phyloP scores from a whole-genome alignment of 306 rosid species.

The Lathyrus tuberosus region DNA sequence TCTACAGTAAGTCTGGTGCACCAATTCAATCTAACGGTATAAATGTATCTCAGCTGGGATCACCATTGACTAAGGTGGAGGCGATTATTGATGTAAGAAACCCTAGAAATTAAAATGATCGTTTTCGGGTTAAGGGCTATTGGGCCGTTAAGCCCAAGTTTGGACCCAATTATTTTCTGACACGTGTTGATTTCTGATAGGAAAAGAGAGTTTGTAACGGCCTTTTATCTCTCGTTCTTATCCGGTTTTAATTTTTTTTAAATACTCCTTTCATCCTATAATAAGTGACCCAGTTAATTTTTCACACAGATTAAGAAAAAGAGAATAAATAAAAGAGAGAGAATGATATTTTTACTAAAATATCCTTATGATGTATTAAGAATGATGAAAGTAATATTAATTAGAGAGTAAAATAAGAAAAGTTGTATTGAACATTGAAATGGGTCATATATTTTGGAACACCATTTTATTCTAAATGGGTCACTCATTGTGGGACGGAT shows the following conservation, averaged over 20 bases:
- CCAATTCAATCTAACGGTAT: neutral
- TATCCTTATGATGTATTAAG: too few species aligned
- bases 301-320: too few species aligned
- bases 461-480: too few species aligned
- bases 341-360: too few species aligned
- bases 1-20: neutral
- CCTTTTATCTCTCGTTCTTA: conserved; percentile 18
- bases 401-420: too few species aligned
- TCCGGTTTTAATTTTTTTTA: neutral
- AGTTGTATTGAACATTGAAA: too few species aligned
- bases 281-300: too few species aligned
- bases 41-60: neutral
- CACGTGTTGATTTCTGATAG: neutral
- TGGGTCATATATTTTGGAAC: too few species aligned
- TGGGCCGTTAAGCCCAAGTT: neutral
- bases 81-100: neutral
- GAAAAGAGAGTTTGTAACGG: neutral
- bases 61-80: neutral
- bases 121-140: neutral
- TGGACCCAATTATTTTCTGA: neutral
- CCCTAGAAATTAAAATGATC: neutral
- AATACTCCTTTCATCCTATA: too few species aligned
- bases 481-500: too few species aligned
- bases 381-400: too few species aligned
- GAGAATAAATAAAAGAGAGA: too few species aligned